Conservation (phyloP, 768 basidiomycete species). For the Gymnopilus dilepis region DNA sequence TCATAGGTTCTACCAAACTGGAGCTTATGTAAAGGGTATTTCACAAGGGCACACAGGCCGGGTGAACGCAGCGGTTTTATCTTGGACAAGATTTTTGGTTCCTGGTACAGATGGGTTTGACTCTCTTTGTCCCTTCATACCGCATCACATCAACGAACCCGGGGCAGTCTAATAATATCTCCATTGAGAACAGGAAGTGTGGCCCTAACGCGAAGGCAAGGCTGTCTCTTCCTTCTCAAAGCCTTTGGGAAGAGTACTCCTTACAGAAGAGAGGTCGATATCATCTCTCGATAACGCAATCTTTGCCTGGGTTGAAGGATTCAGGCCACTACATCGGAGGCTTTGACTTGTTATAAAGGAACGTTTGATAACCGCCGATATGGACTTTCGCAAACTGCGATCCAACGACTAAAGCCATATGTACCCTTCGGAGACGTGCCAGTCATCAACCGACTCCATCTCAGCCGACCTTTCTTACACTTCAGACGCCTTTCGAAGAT, state of each 20-base stretch:
- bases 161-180: conserved; percentile 1
- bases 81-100: too few species aligned
- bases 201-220: background rate
- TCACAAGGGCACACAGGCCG: too few species aligned
- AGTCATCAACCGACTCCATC: background rate
- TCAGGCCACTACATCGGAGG: background rate
- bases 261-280: background rate
- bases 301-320: too few species aligned
- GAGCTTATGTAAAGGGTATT: too few species aligned
- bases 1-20: too few species aligned
- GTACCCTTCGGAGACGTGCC: background rate
- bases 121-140: background rate
- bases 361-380: background rate
- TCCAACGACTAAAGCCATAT: background rate
- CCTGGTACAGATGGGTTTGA: background rate
- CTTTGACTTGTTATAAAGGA: background rate
- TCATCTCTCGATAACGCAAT: too few species aligned
- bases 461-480: background rate
- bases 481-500: background rate
- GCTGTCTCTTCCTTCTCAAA: background rate
- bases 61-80: too few species aligned
- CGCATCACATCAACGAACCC: background rate
- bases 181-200: background rate
- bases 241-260: background rate
- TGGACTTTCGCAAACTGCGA: conserved; percentile 1